Percentiles rank a stretch among this genome's conserved stretches.
Evolutionary conservation across 2,329 filamentous ascomycete genomes (phyloP).

Genomic region (Fusarium torreyae): DNA sequence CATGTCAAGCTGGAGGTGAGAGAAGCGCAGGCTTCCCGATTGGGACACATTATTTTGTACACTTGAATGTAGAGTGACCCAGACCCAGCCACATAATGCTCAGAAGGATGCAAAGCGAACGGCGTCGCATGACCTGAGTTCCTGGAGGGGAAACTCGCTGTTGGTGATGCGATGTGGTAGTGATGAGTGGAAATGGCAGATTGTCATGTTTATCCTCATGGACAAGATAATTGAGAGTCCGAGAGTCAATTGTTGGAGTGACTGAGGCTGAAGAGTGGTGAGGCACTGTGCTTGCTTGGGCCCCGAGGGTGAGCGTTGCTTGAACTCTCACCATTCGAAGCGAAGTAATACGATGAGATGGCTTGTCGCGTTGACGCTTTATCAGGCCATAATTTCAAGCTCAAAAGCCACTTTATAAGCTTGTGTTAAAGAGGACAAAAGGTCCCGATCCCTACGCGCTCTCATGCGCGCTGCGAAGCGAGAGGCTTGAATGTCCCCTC

Average conservation of each 20-base stretch:
- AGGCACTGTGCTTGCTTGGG: conserved; percentile 25
- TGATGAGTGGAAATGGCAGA: neutral
- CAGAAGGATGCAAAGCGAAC: conserved; percentile 17
- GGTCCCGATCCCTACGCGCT: neutral
- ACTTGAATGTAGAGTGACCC: conserved; percentile 17
- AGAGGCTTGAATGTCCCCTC: neutral
- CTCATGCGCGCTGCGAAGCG: neutral
- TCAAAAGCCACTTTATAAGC: conserved; percentile 8
- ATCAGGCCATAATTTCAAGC: conserved; percentile 19
- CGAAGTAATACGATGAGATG: conserved; percentile 5
- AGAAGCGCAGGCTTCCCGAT: conserved; percentile 8
- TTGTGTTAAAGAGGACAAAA: neutral
- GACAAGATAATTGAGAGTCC: no score
- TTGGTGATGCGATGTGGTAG: conserved; percentile 1
- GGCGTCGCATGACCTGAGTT: conserved; percentile 24
- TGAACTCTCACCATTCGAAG: conserved; percentile 17
- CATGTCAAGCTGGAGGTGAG: neutral
- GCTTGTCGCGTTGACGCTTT: conserved; percentile 1
- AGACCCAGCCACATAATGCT: conserved; percentile 27
- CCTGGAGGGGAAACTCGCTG: neutral
- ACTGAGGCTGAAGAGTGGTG: no score
- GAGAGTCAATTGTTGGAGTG: no score
- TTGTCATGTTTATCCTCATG: neutral
- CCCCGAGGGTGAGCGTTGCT: conserved; percentile 22
- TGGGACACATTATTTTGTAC: conserved; percentile 13